phyloP scores from a whole-genome alignment of 805 yeast genomes.

The Candida multigemmis region DNA sequence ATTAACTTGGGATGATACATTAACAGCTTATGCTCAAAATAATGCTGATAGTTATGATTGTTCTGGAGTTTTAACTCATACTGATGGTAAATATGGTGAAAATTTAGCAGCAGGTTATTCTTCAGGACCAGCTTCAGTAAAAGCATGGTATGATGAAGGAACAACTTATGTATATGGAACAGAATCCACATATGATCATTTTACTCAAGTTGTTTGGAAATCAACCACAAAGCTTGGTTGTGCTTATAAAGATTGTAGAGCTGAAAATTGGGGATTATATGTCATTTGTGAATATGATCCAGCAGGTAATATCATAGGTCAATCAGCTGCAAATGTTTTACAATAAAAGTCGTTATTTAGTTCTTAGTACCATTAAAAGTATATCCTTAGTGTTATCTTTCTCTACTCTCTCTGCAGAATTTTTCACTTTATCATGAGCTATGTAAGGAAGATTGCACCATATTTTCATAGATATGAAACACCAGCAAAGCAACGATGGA shows the following conservation, averaged over 20 bases:
- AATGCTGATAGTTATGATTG: constrained; percentile 40
- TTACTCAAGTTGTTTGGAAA: constrained; percentile 76
- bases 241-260: constrained; percentile 52
- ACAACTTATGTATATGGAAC: constrained; percentile 15
- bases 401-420: no score
- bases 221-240: constrained; percentile 58
- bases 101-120: constrained; percentile 30
- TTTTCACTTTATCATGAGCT: no score
- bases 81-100: constrained; percentile 33
- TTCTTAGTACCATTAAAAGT: no score
- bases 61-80: constrained; percentile 26
- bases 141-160: constrained; percentile 35
- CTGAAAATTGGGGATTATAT: constrained; percentile 42
- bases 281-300: constrained; percentile 68
- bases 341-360: no score
- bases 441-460: constrained; percentile 28
- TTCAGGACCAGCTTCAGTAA: constrained; percentile 19
- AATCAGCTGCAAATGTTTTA: constrained; percentile 11
- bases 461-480: constrained; percentile 22
- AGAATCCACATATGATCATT: constrained; percentile 44
- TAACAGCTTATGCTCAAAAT: constrained; percentile 45
- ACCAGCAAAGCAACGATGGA: constrained; percentile 30
- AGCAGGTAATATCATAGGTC: constrained; percentile 60
- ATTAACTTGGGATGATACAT: constrained; percentile 45
- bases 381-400: no score